Percentiles rank a stretch among this genome's conserved stretches.
phyloP scores from a whole-genome alignment of 2,329 filamentous ascomycete genomes.

The Botrytis galanthina region DNA sequence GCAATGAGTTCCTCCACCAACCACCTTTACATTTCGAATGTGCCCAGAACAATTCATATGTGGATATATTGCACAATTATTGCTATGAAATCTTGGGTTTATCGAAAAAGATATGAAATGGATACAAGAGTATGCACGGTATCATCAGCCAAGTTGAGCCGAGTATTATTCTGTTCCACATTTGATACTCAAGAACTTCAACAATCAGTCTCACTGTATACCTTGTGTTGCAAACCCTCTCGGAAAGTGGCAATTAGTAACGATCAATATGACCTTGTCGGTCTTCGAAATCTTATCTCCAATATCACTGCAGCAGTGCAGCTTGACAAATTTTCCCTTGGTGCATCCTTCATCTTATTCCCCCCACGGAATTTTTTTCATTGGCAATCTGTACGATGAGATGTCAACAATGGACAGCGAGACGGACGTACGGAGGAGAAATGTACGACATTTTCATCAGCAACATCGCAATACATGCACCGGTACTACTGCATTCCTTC shows the following conservation, averaged over 20 bases:
- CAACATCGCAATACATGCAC: not conserved
- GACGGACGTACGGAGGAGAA: conserved; percentile 3
- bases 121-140: conserved; percentile 3
- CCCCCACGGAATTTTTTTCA: not conserved
- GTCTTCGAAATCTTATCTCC: conserved; percentile 7
- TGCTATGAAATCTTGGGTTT: not conserved
- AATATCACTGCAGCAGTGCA: conserved; percentile 8
- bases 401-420: not conserved
- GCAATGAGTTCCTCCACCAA: conserved; percentile 10
- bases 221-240: not conserved
- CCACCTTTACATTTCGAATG: not conserved
- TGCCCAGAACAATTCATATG: not conserved
- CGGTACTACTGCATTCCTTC: not conserved
- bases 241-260: not conserved
- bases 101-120: not conserved
- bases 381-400: conserved; percentile 9
- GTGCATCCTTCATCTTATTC: not conserved
- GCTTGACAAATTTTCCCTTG: not conserved
- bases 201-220: conserved; percentile 11
- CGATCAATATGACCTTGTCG: not conserved
- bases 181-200: not conserved
- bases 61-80: not conserved
- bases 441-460: conserved; percentile 6
- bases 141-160: not conserved
- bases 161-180: not conserved